Evolutionary conservation across 495 filamentous ascomycete species (phyloP).

Genomic region (Penicillium canescens): DNA sequence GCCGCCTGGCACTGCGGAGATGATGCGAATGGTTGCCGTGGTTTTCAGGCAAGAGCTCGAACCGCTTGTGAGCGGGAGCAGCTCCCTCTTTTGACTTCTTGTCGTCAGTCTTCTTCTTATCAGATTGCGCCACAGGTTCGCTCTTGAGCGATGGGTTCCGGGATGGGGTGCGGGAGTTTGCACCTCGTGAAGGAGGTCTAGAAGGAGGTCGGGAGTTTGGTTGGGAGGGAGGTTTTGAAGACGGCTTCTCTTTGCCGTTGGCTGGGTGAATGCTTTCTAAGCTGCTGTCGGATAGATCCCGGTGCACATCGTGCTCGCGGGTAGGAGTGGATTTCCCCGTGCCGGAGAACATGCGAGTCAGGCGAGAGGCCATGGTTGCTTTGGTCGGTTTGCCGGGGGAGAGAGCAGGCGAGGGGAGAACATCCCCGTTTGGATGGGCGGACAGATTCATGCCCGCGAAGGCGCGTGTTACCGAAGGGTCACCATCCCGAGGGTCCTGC

Average conservation of each 20-base stretch:
- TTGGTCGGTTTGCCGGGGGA: conserved; percentile 43
- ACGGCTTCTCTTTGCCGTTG: conserved; percentile 32
- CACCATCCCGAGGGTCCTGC: conserved; percentile 43
- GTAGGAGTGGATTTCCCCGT: conserved; percentile 33
- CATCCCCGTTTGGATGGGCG: conserved; percentile 36
- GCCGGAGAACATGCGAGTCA: conserved; percentile 62
- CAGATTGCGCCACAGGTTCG: conserved; percentile 27
- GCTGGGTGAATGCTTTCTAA: conserved; percentile 35
- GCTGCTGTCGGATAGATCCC: conserved; percentile 46
- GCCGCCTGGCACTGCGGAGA: conserved; percentile 81
- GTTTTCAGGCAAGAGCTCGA: conserved; percentile 61
- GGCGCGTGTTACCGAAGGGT: conserved; percentile 46
- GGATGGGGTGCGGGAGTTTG: conserved; percentile 31
- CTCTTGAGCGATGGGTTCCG: conserved; percentile 46
- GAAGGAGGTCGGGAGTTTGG: conserved; percentile 40
- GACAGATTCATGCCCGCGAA: conserved; percentile 49
- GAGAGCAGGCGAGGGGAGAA: conserved; percentile 22
- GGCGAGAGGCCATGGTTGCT: conserved; percentile 56
- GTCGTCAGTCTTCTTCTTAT: conserved; percentile 34
- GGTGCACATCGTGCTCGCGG: conserved; percentile 32
- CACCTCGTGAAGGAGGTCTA: conserved; percentile 35
- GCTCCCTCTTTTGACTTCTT: conserved; percentile 47
- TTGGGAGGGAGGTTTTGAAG: conserved; percentile 32
- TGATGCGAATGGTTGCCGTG: conserved; percentile 72
- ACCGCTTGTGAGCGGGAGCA: conserved; percentile 51